Percentiles rank a stretch among this genome's conserved stretches.
phyloP scores from a whole-genome alignment of 1,284 basidiomycete genomes.

The Veloboletus limbatus region DNA sequence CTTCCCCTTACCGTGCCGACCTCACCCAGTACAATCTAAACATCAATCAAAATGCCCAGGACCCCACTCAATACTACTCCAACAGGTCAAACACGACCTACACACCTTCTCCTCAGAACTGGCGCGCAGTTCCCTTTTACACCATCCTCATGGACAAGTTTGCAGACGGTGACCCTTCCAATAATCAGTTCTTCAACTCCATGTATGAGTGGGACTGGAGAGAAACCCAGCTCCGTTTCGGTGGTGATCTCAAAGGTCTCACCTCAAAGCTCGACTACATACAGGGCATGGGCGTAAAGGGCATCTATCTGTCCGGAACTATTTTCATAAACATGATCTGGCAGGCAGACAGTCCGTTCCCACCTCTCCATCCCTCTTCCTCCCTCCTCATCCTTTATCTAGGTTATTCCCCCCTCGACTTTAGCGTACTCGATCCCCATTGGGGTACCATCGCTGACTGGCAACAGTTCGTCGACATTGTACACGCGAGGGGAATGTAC shows the following conservation, averaged over 20 bases:
- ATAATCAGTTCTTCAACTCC: constrained; percentile 84
- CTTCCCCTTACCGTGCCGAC: constrained; percentile 74
- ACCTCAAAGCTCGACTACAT: constrained; percentile 79
- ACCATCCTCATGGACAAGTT: constrained; percentile 90
- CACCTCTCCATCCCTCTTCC: background rate
- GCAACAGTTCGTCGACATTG: constrained; percentile 67
- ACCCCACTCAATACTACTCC: constrained; percentile 67
- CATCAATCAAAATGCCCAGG: constrained; percentile 70
- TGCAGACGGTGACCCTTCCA: constrained; percentile 85
- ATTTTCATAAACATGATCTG: constrained; percentile 92
- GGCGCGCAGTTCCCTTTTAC: constrained; percentile 82
- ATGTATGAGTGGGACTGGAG: constrained; percentile 81
- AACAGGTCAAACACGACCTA: constrained; percentile 64
- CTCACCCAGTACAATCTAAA: constrained; percentile 84
- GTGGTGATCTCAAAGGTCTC: constrained; percentile 82
- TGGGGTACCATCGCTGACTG: constrained; percentile 83
- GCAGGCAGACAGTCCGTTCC: constrained; percentile 86
- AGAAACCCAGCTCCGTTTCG: constrained; percentile 84
- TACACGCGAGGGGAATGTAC: constrained; percentile 84
- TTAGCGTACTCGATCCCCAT: constrained; percentile 85
- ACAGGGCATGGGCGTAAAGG: constrained; percentile 79
- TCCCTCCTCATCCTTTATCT: constrained; percentile 8
- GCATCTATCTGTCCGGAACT: constrained; percentile 88
- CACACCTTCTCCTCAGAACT: constrained; percentile 79
- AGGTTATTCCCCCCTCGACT: constrained; percentile 92